Conservation (phyloP, 106 monocot species). For the Allium fistulosum region DNA sequence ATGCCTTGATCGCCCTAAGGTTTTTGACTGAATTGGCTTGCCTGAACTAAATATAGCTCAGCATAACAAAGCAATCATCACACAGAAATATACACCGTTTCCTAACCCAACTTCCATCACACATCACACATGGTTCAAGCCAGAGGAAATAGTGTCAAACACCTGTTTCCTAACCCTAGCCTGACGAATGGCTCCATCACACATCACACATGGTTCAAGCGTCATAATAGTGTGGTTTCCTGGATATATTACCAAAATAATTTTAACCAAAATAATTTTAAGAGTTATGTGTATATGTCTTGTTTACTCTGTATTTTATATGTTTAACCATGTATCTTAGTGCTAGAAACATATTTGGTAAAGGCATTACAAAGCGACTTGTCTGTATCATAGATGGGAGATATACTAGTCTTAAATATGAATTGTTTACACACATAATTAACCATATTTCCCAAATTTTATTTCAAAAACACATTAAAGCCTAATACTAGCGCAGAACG, state of each 20-base stretch:
- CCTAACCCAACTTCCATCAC: slow-evolving; percentile 98
- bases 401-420: too few relatives aligned
- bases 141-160: too few relatives aligned
- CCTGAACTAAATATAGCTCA: not conserved
- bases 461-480: too few relatives aligned
- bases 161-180: too few relatives aligned
- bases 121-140: slow-evolving; percentile 93
- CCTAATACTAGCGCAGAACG: too few relatives aligned
- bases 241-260: slow-evolving; percentile 10
- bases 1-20: too few relatives aligned
- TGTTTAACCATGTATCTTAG: not conserved
- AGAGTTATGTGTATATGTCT: not conserved
- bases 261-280: not conserved
- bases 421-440: not conserved
- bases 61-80: not conserved
- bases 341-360: not conserved
- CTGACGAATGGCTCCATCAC: slow-evolving; percentile 94
- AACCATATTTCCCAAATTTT: not conserved
- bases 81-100: slow-evolving; percentile 2
- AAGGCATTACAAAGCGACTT: not conserved
- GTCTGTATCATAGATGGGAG: not conserved
- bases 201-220: slow-evolving; percentile 93
- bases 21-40: too few relatives aligned
- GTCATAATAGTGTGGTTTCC: slow-evolving; percentile 93
- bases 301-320: not conserved